phyloP scores from a whole-genome alignment of 1,139 yeast species.

The Chernovozyma aurita region DNA sequence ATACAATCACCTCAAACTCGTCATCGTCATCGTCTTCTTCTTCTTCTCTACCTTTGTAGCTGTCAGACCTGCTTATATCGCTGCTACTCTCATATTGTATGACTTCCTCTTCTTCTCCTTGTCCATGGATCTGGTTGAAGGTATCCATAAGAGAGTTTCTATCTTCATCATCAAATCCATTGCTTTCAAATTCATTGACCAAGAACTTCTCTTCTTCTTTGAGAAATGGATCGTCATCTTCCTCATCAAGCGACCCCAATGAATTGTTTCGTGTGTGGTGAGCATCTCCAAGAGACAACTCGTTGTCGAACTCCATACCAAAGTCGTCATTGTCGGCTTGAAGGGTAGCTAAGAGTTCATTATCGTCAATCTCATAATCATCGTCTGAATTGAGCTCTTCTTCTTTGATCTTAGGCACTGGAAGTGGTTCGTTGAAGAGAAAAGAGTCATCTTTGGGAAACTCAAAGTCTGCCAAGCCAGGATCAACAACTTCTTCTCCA shows the following conservation, averaged over 20 bases:
- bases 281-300: conserved; percentile 3
- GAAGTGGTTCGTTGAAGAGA: conserved; percentile 13
- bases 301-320: conserved; percentile 18
- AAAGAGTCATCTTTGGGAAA: conserved; percentile 6
- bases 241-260: conserved; percentile 53
- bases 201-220: conserved; percentile 44
- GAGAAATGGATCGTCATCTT: conserved; percentile 44
- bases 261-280: conserved; percentile 32
- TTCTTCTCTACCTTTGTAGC: conserved; percentile 20
- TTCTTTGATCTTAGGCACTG: conserved; percentile 50
- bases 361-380: conserved; percentile 68
- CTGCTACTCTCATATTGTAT: conserved; percentile 28
- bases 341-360: conserved; percentile 62
- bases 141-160: conserved; percentile 17
- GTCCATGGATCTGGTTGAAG: conserved; percentile 19
- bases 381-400: conserved; percentile 60
- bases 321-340: conserved; percentile 64
- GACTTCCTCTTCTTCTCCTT: conserved; percentile 20
- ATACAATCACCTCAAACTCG: conserved; percentile 8
- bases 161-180: conserved; percentile 44
- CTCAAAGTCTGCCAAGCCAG: conserved; percentile 15
- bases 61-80: conserved; percentile 14
- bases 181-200: conserved; percentile 45
- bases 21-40: conserved; percentile 19
- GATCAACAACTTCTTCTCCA: conserved; percentile 49